Evolutionary conservation across 2,329 filamentous ascomycete species (phyloP).

Genomic region (Colletotrichum simmondsii): DNA sequence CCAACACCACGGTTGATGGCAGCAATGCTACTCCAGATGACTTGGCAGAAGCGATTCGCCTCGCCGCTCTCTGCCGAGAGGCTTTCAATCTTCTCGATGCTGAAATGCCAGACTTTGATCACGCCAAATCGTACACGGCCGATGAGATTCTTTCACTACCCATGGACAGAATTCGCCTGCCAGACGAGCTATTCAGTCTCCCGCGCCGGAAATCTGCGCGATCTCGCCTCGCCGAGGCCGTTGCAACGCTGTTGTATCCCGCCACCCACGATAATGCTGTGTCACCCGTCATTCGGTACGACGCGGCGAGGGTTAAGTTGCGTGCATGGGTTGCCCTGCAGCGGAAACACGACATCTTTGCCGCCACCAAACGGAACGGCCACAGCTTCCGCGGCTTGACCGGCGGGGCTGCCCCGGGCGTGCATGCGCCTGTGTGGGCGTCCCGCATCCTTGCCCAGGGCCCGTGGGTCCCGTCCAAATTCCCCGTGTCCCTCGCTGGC

Average conservation of each 20-base stretch:
- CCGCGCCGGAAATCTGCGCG: slow-evolving; percentile 48
- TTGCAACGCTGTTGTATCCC: slow-evolving; percentile 48
- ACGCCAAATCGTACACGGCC: slow-evolving; percentile 43
- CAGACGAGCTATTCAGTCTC: slow-evolving; percentile 44
- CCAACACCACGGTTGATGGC: not conserved
- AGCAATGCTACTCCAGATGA: not conserved
- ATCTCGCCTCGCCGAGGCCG: slow-evolving; percentile 42
- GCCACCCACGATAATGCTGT: slow-evolving; percentile 45
- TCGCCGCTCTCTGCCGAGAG: slow-evolving; percentile 43
- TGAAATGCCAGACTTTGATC: slow-evolving; percentile 42
- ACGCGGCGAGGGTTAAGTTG: slow-evolving; percentile 48
- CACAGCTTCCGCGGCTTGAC: slow-evolving; percentile 40
- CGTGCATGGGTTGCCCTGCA: slow-evolving; percentile 49
- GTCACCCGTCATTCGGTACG: slow-evolving; percentile 50
- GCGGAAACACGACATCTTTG: slow-evolving; percentile 47
- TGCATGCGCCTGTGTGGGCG: slow-evolving; percentile 46
- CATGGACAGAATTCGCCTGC: slow-evolving; percentile 42
- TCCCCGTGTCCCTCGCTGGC: slow-evolving; percentile 45
- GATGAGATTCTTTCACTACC: slow-evolving; percentile 50
- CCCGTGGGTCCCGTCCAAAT: slow-evolving; percentile 44
- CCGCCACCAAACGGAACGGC: slow-evolving; percentile 45
- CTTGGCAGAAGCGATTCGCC: slow-evolving; percentile 39
- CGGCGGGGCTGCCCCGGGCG: slow-evolving; percentile 45
- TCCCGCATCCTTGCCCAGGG: slow-evolving; percentile 47
- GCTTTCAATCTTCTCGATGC: slow-evolving; percentile 42